Base-by-base conservation (phyloP, 352 stramenopile genomes). In the Phytopythium vexans region DNA sequence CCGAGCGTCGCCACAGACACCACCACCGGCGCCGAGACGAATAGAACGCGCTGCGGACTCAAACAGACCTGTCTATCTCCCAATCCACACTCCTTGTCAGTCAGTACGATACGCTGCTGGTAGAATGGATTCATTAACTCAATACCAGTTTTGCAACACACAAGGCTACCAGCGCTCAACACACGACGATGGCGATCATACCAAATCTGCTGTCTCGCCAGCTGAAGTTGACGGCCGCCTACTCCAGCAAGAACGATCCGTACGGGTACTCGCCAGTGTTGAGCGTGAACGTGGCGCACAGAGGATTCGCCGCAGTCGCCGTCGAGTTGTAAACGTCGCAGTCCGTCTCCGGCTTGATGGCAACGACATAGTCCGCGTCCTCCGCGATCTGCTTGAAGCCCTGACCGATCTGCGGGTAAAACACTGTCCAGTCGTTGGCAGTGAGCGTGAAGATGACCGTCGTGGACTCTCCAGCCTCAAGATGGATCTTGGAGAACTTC, bases 261-360 rank as follows among this genome's bases (percentile, higher is more conserved):
- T 58, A 63, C 52, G 52, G 45, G 35, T 65, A 62, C 44, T 68
- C 54, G 5, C 60, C 56, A 33, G 54, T 63, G 6, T 42, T 56
- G 37, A 68, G n/a, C 1, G 56, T 61, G 46, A 68, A 68, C 56
- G 55, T 68, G 49, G 60, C 56, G 37, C 60, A 57, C 53, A 63
- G 40, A 34, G 53, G 50, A 43, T 65, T 58, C 47, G 37, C 33
- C 40, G 33, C 35, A 56, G 56, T n/a, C 1, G 45, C 51, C 1
- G 41, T 46, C 9, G 57, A n/a, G 46, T 58, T 52, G 71, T 88
- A 79, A 27, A 84, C 72, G 10, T 84, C 45, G 60, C 86, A 95
- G 62, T 85, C 80, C 37, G 64, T 79, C 9, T 89, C 65, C 6
- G 81, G 73, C 21, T 82, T 85, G 36, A 90, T 53, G 0, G 74